Evolutionary conservation across 306 rosid species (phyloP), one percentile per base, ranked within the genome.

Genomic region (Corylus americana): DNA sequence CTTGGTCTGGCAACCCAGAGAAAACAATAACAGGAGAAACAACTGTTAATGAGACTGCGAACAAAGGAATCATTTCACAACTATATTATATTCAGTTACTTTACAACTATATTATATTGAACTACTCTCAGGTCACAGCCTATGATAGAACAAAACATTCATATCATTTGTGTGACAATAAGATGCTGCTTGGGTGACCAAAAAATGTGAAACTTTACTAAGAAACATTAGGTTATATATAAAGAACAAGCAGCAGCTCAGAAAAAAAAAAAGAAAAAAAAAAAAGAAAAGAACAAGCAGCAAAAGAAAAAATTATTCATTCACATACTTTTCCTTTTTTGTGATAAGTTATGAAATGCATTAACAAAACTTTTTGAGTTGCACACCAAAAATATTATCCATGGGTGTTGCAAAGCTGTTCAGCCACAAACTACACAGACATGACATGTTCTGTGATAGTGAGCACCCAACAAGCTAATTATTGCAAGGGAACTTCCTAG

Each of bases 11-110:
- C 45, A 27, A 78, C 45, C 12, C 20, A 78, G 72, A 64, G 37
- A 75, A 75, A 50, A 45, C 64, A 70, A 37, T 63, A 50, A 35
- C 20, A 31, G 22, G 12, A 70, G 66, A 17, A 18, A 77, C 18
- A 47, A 74, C 42, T 55, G 49, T 9, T 3, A 73, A 66, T 48
- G 42, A 71, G 54, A 74, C 20, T 7, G 37, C 17, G n/a, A 73
- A 73, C 8, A 53, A 11, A 44, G 59, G 42, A 62, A 62, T 62
- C 44, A 11, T 48, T 48, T 48, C 2, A 11, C 51, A 48, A 11
- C 45, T 42, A 42, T 6, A 42, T 6, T 42, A 42, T 42, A 42
- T 5, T 42, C 45, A 42, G 16, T 18, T 18, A 55, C 22, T 55
- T 55, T 12, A 59, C 66, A 59, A 59, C 14, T 22, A 59, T 11